Conservation (phyloP, 352 stramenopile genomes). For the Phytopythium delawarense region DNA sequence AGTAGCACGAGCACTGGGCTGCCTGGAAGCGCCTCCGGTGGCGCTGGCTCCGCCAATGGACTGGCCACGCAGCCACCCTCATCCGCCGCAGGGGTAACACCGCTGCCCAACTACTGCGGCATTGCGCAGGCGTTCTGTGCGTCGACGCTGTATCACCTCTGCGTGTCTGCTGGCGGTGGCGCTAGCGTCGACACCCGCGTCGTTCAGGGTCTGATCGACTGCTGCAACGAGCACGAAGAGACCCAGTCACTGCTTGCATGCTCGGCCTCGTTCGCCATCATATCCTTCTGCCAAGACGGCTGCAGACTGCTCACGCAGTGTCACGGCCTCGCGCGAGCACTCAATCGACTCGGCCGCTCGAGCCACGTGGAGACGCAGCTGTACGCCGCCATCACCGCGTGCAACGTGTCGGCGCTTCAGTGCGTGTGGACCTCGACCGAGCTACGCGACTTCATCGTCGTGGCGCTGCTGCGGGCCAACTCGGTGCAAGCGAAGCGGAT, state of each 20-base stretch:
- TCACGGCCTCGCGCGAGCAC: constrained; percentile 44
- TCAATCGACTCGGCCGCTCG: constrained; percentile 67
- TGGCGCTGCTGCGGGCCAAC: constrained; percentile 69
- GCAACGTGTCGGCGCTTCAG: constrained; percentile 60
- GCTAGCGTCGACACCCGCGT: constrained; percentile 38
- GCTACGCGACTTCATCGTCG: constrained; percentile 81
- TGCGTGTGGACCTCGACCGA: constrained; percentile 74
- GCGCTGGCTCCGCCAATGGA: too few species aligned
- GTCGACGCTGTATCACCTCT: constrained; percentile 72
- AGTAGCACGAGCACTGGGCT: not conserved
- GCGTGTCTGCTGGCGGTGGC: constrained; percentile 23
- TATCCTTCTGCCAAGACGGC: constrained; percentile 63
- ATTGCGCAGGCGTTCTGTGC: constrained; percentile 67
- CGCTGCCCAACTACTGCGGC: constrained; percentile 10
- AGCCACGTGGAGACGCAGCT: constrained; percentile 77
- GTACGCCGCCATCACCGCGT: constrained; percentile 73
- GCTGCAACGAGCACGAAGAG: constrained; percentile 73
- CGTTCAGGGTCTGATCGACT: constrained; percentile 59
- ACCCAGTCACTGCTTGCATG: constrained; percentile 64
- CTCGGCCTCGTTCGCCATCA: constrained; percentile 72
- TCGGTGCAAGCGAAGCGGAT: constrained; percentile 81
- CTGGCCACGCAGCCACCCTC: not conserved
- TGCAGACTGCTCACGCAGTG: constrained; percentile 48
- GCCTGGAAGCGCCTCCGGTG: not conserved
- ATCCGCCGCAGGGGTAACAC: not conserved